Evolutionary conservation across 805 yeast species (phyloP).

Genomic region (Candida sanyiensis): DNA sequence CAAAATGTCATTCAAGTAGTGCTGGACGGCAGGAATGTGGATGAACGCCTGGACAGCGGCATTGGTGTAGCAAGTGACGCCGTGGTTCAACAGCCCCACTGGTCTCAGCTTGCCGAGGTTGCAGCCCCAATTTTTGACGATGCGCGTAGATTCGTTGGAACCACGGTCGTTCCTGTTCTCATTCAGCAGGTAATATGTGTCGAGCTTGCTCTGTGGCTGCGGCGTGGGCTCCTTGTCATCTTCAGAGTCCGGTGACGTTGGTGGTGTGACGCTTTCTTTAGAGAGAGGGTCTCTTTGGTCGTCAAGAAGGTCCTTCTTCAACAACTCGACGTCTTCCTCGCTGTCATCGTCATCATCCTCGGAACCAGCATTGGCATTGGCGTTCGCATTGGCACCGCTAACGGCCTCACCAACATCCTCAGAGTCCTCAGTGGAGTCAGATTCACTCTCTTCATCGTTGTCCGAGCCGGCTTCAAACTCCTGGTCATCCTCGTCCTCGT

Average conservation of each 20-base stretch:
- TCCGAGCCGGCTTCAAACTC: conserved; percentile 7
- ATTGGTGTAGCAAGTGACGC: conserved; percentile 96
- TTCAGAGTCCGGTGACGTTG: conserved; percentile 31
- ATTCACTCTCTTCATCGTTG: conserved; percentile 17
- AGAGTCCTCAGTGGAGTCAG: conserved; percentile 11
- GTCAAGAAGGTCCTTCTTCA: conserved; percentile 25
- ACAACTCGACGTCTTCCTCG: conserved; percentile 9
- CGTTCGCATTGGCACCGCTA: conserved; percentile 8
- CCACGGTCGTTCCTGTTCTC: conserved; percentile 60
- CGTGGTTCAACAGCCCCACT: conserved; percentile 79
- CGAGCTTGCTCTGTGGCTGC: conserved; percentile 39
- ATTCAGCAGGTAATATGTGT: conserved; percentile 50
- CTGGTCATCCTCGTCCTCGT: conserved; percentile 25
- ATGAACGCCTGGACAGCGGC: conserved; percentile 88
- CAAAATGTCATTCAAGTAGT: conserved; percentile 66
- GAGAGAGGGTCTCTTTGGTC: conserved; percentile 13
- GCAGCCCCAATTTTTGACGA: conserved; percentile 67
- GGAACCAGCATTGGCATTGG: conserved; percentile 6
- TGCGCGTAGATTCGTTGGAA: conserved; percentile 49
- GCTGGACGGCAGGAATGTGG: conserved; percentile 87
- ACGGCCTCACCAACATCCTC: conserved; percentile 6
- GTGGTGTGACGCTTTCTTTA: conserved; percentile 21
- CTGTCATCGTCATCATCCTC: conserved; percentile 12
- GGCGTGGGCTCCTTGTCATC: conserved; percentile 29
- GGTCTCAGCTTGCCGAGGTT: conserved; percentile 43